phyloP scores from a whole-genome alignment of 2,329 filamentous ascomycete genomes.

The Aspergillus chevalieri region DNA sequence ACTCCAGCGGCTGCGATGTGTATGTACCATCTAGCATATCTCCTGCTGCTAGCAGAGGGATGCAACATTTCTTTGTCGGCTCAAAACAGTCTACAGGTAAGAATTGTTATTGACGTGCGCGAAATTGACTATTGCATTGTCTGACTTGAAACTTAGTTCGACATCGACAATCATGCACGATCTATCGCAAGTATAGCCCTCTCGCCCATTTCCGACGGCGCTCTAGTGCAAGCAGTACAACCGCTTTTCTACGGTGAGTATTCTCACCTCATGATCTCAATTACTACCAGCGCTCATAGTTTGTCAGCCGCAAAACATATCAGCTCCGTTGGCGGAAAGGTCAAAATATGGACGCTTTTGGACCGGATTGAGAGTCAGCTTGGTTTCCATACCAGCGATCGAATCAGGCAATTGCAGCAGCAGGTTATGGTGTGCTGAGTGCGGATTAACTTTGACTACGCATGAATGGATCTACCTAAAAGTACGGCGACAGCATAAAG shows the following conservation, averaged over 20 bases:
- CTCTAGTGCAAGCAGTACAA: neutral
- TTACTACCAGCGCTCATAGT: neutral
- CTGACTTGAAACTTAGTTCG: neutral
- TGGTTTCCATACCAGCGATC: neutral
- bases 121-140: too few species aligned
- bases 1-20: neutral
- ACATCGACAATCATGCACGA: neutral
- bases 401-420: neutral
- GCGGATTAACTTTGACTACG: neutral
- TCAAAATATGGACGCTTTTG: neutral
- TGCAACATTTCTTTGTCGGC: neutral
- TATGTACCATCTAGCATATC: neutral
- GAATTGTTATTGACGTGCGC: neutral
- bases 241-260: neutral
- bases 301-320: neutral
- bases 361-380: neutral
- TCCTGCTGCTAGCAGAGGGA: neutral
- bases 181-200: neutral
- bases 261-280: neutral
- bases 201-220: neutral
- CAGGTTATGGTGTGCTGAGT: neutral
- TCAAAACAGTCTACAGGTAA: neutral
- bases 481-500: too few species aligned
- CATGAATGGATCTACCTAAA: neutral
- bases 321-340: neutral